These are phyloP conservation scores for Annulohypoxylon truncatum DNA, from an alignment of 2,329 filamentous ascomycete genomes.

Conservation along the genomic window DNA sequence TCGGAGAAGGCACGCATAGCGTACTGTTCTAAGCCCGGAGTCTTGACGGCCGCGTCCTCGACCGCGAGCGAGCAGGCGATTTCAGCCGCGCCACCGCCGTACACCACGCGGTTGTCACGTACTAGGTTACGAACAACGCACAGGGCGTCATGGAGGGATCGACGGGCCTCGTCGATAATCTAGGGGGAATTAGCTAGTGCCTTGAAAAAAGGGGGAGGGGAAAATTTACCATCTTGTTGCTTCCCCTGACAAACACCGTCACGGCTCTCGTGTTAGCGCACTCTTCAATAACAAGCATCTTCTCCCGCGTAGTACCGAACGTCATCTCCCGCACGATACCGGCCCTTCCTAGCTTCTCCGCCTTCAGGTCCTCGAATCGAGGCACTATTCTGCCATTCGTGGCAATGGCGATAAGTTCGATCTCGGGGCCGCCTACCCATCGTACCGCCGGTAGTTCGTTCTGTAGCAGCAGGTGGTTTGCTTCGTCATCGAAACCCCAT, in stretches of 20 bases:
- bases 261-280: conserved; percentile 98
- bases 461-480: conserved; percentile 95
- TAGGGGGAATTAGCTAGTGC: conserved; percentile 53
- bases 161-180: conserved; percentile 99
- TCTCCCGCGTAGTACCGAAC: conserved; percentile 97
- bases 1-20: conserved; percentile 98
- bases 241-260: conserved; percentile 94
- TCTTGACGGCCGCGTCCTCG: conserved; percentile 94
- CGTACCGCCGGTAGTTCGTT: conserved; percentile 95
- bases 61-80: conserved; percentile 97
- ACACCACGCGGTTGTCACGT: conserved; percentile 95
- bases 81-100: conserved; percentile 95
- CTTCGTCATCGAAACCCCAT: conserved; percentile 99
- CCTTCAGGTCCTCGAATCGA: conserved; percentile 91
- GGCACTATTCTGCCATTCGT: conserved; percentile 98
- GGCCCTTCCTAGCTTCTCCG: conserved; percentile 90
- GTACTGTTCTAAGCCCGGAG: conserved; percentile 97
- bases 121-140: conserved; percentile 98
- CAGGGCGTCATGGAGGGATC: conserved; percentile 95
- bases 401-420: conserved; percentile 97
- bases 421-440: conserved; percentile 98
- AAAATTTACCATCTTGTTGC: conserved; percentile 94
- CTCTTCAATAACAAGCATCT: conserved; percentile 99
- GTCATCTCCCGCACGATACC: conserved; percentile 94
- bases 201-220: conserved; percentile 1